phyloP scores from a whole-genome alignment of 306 rosid genomes.

The Quercus berberidifolia region DNA sequence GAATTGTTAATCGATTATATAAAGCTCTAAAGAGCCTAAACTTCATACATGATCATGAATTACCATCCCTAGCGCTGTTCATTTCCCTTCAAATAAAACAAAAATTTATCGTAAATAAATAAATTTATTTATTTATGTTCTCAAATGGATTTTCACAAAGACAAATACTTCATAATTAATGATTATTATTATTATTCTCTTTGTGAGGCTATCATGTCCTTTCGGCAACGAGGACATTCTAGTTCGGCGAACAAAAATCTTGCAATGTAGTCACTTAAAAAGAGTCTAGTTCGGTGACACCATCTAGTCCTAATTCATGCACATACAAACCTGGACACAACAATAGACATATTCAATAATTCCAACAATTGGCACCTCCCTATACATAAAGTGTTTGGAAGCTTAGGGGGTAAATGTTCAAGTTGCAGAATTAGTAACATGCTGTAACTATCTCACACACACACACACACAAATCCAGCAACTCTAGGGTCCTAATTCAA shows the following conservation, averaged over 20 bases:
- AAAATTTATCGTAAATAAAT: too few species aligned
- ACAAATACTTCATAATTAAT: neutral
- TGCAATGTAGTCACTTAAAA: conserved; percentile 4
- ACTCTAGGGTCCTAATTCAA: too few species aligned
- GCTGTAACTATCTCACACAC: too few species aligned
- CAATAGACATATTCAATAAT: too few species aligned
- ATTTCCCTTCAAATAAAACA: neutral
- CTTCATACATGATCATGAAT: too few species aligned
- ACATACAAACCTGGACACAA: neutral
- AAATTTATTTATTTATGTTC: neutral
- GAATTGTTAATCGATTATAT: too few species aligned
- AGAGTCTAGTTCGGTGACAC: neutral
- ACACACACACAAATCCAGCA: too few species aligned
- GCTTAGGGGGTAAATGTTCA: too few species aligned
- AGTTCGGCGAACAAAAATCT: conserved; percentile 1
- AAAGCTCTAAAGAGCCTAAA: too few species aligned
- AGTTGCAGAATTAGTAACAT: too few species aligned
- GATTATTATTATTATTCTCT: neutral
- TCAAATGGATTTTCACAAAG: conserved; percentile 4
- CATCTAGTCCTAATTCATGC: conserved; percentile 17
- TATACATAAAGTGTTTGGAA: too few species aligned
- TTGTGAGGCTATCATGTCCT: neutral
- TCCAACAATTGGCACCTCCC: too few species aligned
- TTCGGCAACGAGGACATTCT: conserved; percentile 13
- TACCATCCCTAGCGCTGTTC: neutral